Evolutionary conservation across 352 stramenopile genomes (phyloP).

Genomic region (Globisporangium spinosum): DNA sequence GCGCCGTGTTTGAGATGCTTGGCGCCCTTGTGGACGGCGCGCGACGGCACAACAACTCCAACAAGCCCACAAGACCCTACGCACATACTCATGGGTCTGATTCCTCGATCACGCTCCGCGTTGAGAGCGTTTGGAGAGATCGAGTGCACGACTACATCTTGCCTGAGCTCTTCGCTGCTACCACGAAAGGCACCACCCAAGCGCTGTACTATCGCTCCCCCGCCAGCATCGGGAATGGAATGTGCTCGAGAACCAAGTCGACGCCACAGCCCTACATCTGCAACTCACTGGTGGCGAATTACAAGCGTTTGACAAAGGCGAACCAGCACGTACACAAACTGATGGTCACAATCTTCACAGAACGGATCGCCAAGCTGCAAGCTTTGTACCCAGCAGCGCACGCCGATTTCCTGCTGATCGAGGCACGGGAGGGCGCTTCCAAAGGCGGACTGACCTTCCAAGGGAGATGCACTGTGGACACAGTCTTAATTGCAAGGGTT

Average conservation of each 20-base stretch:
- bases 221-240: background rate
- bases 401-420: background rate
- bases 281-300: background rate
- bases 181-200: background rate
- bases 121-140: background rate
- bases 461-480: background rate
- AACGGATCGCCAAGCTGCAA: background rate
- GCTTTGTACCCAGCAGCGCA: background rate
- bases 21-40: background rate
- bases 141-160: conserved; percentile 1
- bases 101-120: background rate
- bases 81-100: background rate
- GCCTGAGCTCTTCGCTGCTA: background rate
- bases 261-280: background rate
- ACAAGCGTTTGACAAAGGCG: background rate
- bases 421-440: background rate
- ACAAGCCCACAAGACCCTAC: background rate
- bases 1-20: background rate
- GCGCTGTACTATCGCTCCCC: conserved; percentile 3
- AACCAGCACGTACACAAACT: background rate
- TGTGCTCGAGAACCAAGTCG: background rate
- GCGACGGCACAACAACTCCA: no score
- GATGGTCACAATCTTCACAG: background rate
- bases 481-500: background rate
- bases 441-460: background rate